These are phyloP conservation scores for Blastobotrys robertii DNA, from an alignment of 805 yeast genomes.

Conservation along the genomic window DNA sequence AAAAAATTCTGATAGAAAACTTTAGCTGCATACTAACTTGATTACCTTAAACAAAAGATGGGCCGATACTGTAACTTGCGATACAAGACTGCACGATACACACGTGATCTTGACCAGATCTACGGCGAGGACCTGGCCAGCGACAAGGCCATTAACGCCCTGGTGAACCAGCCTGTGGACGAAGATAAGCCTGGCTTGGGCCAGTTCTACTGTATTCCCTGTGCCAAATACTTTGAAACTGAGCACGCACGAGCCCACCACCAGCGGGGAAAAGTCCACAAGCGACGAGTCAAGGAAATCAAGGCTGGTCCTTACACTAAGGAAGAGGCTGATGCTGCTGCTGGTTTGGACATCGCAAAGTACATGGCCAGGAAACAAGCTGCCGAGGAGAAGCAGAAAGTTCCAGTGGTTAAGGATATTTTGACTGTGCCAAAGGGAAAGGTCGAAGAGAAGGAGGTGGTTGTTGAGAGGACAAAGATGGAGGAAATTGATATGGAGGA, in stretches of 20 bases:
- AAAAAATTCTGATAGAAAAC: too few species aligned
- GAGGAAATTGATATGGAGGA: slow-evolving; percentile 1
- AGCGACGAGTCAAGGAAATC: slow-evolving; percentile 71
- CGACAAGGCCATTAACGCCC: slow-evolving; percentile 48
- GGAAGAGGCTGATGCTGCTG: slow-evolving; percentile 85
- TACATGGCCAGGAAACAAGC: slow-evolving; percentile 43
- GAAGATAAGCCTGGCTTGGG: slow-evolving; percentile 92
- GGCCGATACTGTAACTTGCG: slow-evolving; percentile 76
- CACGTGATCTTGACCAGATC: slow-evolving; percentile 66
- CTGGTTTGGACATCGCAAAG: slow-evolving; percentile 64
- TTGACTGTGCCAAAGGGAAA: slow-evolving; percentile 3
- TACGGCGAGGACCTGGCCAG: slow-evolving; percentile 58
- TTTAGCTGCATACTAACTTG: too few species aligned
- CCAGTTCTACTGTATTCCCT: slow-evolving; percentile 87
- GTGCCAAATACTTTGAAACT: slow-evolving; percentile 85
- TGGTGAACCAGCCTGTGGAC: slow-evolving; percentile 70
- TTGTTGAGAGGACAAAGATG: neutral
- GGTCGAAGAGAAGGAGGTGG: neutral
- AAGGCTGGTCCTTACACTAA: slow-evolving; percentile 75
- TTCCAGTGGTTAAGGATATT: slow-evolving; percentile 5
- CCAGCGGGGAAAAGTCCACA: slow-evolving; percentile 67
- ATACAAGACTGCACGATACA: slow-evolving; percentile 59
- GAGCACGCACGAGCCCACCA: slow-evolving; percentile 66
- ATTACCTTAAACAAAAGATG: slow-evolving; percentile 38
- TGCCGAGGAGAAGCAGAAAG: slow-evolving; percentile 15